These are phyloP conservation scores for Aureobasidium sp. DNA, from an alignment of 2,329 filamentous ascomycete genomes.

Conservation along the genomic window DNA sequence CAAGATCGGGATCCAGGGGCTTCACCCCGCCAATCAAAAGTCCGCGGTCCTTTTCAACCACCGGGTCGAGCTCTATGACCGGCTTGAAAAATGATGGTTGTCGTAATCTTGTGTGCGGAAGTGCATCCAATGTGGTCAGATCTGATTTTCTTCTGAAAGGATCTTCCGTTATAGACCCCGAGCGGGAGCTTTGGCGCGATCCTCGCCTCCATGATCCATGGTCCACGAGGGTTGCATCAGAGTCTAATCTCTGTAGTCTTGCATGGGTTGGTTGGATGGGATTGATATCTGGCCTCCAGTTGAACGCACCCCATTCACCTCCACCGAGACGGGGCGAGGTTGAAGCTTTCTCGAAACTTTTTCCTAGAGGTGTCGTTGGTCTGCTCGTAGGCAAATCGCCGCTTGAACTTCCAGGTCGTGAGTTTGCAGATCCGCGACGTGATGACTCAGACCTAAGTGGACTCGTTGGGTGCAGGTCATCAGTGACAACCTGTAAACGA, in stretches of 20 bases:
- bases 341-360: not conserved
- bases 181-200: constrained; percentile 1
- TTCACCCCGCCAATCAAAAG: constrained; percentile 10
- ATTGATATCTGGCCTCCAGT: not conserved
- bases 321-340: not conserved
- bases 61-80: not conserved
- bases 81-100: constrained; percentile 2
- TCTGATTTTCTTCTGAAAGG: constrained; percentile 5
- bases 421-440: not conserved
- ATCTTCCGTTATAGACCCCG: not conserved
- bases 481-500: not conserved
- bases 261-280: not conserved
- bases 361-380: not conserved
- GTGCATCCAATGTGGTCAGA: not conserved
- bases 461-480: not conserved
- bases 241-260: not conserved
- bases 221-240: constrained; percentile 9
- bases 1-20: not conserved
- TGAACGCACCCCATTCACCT: constrained; percentile 3
- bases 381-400: not conserved
- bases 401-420: not conserved
- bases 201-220: constrained; percentile 4
- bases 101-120: not conserved
- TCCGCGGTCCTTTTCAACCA: not conserved
- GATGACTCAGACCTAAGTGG: not conserved